Conservation (phyloP, 345 rosid species). For the Heritiera littoralis region DNA sequence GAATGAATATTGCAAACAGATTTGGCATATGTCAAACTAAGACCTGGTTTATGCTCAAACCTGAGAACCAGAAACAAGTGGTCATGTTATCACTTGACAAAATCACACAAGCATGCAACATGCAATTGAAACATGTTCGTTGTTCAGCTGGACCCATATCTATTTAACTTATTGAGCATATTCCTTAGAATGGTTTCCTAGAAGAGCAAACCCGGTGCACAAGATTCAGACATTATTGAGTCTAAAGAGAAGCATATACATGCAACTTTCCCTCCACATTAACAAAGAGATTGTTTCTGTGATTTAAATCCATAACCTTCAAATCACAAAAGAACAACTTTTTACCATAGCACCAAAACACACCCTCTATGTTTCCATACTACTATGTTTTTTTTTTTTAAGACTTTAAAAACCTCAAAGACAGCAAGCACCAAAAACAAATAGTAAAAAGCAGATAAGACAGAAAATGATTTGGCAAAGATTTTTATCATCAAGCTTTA, state of each 20-base stretch:
- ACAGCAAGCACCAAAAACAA: background rate
- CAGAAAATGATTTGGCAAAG: background rate
- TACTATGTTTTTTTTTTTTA: no score
- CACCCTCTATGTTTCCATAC: no score
- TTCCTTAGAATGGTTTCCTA: background rate
- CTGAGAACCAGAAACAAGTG: background rate
- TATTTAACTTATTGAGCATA: background rate
- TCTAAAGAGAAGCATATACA: no score
- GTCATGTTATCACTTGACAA: background rate
- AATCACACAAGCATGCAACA: background rate
- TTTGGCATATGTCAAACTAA: background rate
- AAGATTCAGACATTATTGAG: no score
- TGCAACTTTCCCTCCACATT: no score
- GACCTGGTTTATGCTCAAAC: background rate
- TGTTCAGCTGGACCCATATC: background rate
- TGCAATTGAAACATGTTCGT: background rate
- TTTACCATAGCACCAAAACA: no score
- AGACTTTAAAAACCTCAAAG: background rate
- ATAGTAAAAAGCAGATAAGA: background rate
- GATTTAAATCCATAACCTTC: no score
- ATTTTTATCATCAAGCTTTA: conserved; percentile 14
- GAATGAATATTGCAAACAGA: background rate
- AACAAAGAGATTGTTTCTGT: no score
- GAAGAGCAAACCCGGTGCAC: no score
- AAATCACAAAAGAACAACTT: no score